These are phyloP conservation scores for Salpingoeca rosetta DNA, from an alignment of 78 protist species.

Conservation along the genomic window DNA sequence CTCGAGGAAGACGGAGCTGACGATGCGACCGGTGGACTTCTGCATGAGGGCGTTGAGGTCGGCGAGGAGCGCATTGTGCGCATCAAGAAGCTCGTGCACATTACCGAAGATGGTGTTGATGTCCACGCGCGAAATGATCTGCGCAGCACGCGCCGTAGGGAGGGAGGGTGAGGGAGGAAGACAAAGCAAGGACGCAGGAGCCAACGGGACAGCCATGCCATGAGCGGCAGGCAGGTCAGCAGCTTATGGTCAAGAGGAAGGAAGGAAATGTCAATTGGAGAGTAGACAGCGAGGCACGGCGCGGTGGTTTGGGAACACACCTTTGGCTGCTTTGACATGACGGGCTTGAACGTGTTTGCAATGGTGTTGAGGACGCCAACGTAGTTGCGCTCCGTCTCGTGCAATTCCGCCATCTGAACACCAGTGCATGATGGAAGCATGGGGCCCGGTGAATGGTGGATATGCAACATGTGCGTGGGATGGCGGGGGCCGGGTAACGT, in stretches of 20 bases:
- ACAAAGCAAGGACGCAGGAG: too few relatives aligned
- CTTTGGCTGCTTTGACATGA: too few relatives aligned
- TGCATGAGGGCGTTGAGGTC: not conserved
- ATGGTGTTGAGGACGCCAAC: not conserved
- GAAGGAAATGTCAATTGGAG: too few relatives aligned
- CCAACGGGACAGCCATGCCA: too few relatives aligned
- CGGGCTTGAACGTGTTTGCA: not conserved
- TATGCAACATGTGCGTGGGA: not conserved
- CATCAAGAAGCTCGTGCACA: not conserved
- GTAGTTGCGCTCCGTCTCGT: conserved; percentile 3
- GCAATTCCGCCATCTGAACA: not conserved
- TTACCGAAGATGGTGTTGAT: not conserved
- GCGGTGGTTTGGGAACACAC: too few relatives aligned
- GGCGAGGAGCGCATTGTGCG: not conserved
- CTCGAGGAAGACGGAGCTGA: not conserved
- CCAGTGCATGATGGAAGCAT: too few relatives aligned
- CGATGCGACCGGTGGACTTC: not conserved
- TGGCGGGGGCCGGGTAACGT: not conserved
- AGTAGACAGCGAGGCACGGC: too few relatives aligned
- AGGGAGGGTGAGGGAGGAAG: too few relatives aligned
- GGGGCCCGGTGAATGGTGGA: too few relatives aligned
- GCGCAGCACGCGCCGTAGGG: too few relatives aligned
- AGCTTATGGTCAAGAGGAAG: too few relatives aligned
- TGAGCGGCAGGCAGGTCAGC: too few relatives aligned
- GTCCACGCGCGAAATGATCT: not conserved